Percentiles rank a stretch among this genome's conserved stretches.
Conservation (phyloP, 116 monocot species). For the Phalaenopsis hybrid region DNA sequence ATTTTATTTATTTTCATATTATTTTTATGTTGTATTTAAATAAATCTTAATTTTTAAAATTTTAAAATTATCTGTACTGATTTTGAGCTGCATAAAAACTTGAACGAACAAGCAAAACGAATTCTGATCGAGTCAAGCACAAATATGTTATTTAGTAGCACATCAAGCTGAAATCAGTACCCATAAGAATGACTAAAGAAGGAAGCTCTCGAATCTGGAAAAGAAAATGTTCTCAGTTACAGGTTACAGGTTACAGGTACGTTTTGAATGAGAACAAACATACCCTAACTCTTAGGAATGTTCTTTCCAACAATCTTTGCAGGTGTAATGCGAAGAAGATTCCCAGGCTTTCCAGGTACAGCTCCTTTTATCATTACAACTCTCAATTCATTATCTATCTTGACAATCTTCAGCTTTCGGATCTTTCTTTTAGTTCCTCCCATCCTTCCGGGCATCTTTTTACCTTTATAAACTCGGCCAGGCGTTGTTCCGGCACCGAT, state of each 20-base stretch:
- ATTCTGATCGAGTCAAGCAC: too few relatives aligned
- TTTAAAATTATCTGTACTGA: too few relatives aligned
- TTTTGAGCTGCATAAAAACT: too few relatives aligned
- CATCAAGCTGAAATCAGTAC: too few relatives aligned
- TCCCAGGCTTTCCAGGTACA: constrained; percentile 89
- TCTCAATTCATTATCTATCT: constrained; percentile 77
- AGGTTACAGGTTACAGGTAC: not conserved
- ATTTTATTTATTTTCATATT: too few relatives aligned
- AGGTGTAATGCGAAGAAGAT: constrained; percentile 80
- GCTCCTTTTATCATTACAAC: constrained; percentile 85
- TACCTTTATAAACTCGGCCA: constrained; percentile 87
- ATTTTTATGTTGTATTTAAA: too few relatives aligned
- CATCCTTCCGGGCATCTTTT: constrained; percentile 98
- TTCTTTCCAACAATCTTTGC: constrained; percentile 93
- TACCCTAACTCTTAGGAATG: constrained; percentile 65
- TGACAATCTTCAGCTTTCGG: constrained; percentile 77
- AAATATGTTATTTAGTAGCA: too few relatives aligned
- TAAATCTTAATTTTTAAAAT: too few relatives aligned
- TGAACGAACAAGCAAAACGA: too few relatives aligned
- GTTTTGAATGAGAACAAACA: not conserved
- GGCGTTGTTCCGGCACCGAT: constrained; percentile 96
- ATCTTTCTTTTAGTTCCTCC: constrained; percentile 88
- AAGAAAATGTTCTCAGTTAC: too few relatives aligned
- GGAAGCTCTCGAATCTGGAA: too few relatives aligned
- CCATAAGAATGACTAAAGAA: too few relatives aligned